Conservation (phyloP, 345 rosid species). For the Garcia nutans region DNA sequence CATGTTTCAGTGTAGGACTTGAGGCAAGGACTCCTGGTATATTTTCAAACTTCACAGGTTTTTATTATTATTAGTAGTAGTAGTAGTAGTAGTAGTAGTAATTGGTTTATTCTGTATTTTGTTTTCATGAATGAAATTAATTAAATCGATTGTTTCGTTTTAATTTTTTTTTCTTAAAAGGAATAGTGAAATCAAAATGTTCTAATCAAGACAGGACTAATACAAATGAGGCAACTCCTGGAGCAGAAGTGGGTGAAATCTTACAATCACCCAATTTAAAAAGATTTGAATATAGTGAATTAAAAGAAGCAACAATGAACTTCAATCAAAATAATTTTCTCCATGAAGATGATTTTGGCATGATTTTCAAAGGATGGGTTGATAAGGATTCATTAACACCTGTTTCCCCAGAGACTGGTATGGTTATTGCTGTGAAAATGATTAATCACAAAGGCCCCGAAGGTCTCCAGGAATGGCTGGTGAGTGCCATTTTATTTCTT, state of each 20-base stretch:
- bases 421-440: constrained; percentile 27
- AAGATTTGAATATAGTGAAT: constrained; percentile 19
- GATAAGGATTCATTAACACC: constrained; percentile 24
- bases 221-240: constrained; percentile 13
- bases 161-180: background rate
- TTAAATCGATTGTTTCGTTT: too few relatives aligned
- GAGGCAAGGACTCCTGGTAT: constrained; percentile 40
- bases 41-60: background rate
- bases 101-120: background rate
- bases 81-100: too few relatives aligned
- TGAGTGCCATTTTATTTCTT: too few relatives aligned
- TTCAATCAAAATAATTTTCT: constrained; percentile 24
- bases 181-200: constrained; percentile 38
- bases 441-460: constrained; percentile 22
- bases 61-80: background rate
- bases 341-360: constrained; percentile 26
- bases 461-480: constrained; percentile 35
- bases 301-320: constrained; percentile 26
- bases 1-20: constrained; percentile 58
- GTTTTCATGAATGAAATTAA: constrained; percentile 5
- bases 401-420: constrained; percentile 20
- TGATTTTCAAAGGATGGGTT: constrained; percentile 30
- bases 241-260: constrained; percentile 23
- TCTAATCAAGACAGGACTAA: constrained; percentile 36
- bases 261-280: constrained; percentile 23